phyloP scores from a whole-genome alignment of 2,329 filamentous ascomycete genomes.

The Tolypocladium album region DNA sequence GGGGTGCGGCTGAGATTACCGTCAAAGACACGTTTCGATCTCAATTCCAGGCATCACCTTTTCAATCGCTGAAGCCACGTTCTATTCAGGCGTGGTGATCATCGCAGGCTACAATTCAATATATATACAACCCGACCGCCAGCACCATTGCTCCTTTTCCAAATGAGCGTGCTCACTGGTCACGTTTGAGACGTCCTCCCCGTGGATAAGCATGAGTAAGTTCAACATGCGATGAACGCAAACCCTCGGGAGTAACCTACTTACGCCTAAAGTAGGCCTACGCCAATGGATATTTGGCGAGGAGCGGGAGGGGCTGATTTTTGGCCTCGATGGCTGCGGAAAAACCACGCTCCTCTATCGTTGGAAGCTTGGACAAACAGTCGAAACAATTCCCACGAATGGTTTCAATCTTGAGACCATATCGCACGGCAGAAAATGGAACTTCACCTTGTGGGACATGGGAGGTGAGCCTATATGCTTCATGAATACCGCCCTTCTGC shows the following conservation, averaged over 20 bases:
- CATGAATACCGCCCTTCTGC: background rate
- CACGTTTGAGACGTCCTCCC: background rate
- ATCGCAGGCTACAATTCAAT: background rate
- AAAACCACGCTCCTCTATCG: slow-evolving; percentile 72
- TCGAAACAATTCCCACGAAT: slow-evolving; percentile 91
- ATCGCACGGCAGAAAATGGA: slow-evolving; percentile 7
- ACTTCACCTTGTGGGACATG: slow-evolving; percentile 16
- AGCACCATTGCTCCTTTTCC: background rate
- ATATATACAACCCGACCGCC: background rate
- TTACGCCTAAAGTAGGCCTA: background rate
- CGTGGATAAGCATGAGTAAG: background rate
- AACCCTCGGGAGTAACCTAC: background rate
- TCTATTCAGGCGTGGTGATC: background rate
- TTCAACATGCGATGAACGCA: background rate
- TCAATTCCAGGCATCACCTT: background rate
- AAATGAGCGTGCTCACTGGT: background rate
- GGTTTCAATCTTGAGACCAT: slow-evolving; percentile 91
- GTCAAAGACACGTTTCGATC: background rate
- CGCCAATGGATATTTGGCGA: background rate
- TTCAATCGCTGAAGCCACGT: background rate
- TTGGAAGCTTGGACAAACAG: slow-evolving; percentile 82
- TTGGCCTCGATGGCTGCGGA: slow-evolving; percentile 31
- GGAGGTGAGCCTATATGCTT: slow-evolving; percentile 10
- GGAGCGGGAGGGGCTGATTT: background rate
- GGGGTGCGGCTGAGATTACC: background rate